Base-by-base conservation (phyloP, 2,329 filamentous ascomycete species). In the Cladosporium sp. region DNA sequence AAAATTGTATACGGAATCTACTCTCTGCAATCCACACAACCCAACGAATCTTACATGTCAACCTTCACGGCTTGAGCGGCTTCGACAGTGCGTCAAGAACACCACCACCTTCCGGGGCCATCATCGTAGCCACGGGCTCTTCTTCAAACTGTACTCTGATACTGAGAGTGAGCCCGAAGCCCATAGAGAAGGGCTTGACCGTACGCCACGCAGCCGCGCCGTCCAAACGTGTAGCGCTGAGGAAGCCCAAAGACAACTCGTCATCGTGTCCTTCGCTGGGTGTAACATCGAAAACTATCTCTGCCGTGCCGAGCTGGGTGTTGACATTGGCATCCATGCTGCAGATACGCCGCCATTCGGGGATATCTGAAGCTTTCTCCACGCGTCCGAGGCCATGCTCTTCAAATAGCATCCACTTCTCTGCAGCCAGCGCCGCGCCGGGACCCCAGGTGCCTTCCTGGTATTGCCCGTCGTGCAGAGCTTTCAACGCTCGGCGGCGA, bases 401-500 rank as follows among this genome's bases (percentile, higher is more conserved):
- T 50, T 66, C 65, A 9, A 64, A 43, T 25, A 59, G 14, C 22
- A 65, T 60, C 63, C 61, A 63, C 15, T 58, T 51, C 42, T 65
- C 55, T 6, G 59, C 61, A 7, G 64, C 42, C 11, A 51, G 52
- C 5, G 64, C 63, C 1, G 65, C 63, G 3, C 58, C 59, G 3
- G 58, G 40, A 15, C 62, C 58, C 65, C 65, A 66, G 1, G 60
- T 43, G 12, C 65, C 65, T 51, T 66, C 65, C 37, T 65, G 63
- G n/a, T 61, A 19, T 5, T 60, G 60, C 6, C 55, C 37, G 1
- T 39, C 56, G 9, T 49, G 55, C 38, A 65, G 34, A 15, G 65
- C 38, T 37, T 20, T 14, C 19, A 66, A 58, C 1, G 62, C 65
- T 50, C 61, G 49, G 2, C 65, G 54, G 15, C 63, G 58, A n/a